Evolutionary conservation across 164 flowering plant species (phyloP).

Genomic region (Piper longum): DNA sequence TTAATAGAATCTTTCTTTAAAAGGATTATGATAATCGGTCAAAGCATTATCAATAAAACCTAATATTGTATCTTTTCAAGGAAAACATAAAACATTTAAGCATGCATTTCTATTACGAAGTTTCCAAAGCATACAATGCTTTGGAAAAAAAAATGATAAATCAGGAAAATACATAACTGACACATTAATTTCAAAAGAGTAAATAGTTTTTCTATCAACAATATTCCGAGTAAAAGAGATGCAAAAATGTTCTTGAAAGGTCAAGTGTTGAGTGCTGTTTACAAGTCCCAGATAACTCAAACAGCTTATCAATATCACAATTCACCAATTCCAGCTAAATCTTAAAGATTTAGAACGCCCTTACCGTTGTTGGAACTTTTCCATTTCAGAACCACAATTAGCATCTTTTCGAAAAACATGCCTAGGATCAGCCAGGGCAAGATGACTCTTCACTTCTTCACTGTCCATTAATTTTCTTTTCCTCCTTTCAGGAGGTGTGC

Average conservation of each 20-base stretch:
- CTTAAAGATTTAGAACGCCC: conserved; percentile 8
- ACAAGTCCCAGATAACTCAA: background rate
- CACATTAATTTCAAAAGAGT: no score
- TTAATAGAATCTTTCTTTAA: no score
- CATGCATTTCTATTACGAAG: no score
- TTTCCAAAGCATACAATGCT: no score
- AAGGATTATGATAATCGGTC: no score
- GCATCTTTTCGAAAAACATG: conserved; percentile 29
- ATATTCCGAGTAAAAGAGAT: background rate
- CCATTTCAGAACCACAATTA: conserved; percentile 25
- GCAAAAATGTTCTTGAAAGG: background rate
- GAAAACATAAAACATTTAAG: no score
- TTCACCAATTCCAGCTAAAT: background rate
- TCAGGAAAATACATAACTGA: no score
- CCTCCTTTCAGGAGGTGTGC: conserved; percentile 10
- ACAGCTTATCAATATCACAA: background rate
- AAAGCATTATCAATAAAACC: no score
- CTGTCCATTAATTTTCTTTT: conserved; percentile 38
- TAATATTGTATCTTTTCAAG: no score
- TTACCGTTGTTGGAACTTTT: conserved; percentile 49
- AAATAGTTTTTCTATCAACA: no score
- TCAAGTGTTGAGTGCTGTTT: background rate
- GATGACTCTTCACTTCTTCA: background rate
- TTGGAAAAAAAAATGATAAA: no score
- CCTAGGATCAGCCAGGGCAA: conserved; percentile 15